Evolutionary conservation across 192 early-diverging fungal genomes (phyloP), one percentile per base, ranked within the genome.

Genomic region (Spinellus fusiger): DNA sequence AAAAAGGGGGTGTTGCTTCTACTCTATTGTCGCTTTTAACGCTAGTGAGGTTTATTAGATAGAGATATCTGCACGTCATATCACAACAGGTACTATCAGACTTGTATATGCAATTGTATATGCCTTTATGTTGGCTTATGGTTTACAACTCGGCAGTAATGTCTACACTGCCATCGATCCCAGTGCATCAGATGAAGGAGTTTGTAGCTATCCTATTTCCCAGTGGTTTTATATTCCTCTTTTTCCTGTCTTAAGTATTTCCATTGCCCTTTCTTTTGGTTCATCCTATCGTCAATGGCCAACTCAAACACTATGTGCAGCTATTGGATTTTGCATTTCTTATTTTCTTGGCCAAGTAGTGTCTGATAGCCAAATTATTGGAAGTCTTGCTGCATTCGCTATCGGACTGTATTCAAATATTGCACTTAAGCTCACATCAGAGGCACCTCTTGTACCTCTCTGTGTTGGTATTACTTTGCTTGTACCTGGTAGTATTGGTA

Each of bases 51-150:
- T 22, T 25, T 23, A 16, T 5, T 61, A 71, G 64, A 91, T 93
- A 64, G 94, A 96, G 63, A 68, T 96, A 63, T 83, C 87, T 20
- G 89, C 91, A 25, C 79, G 88, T 35, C 92, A 95, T 66, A 84
- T 94, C 71, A 86, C 92, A 46, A 85, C 89, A 1, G 95, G 95
- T 31, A 86, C 90, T 0, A 65, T 65, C 31, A 49, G 69, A 54
- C 57, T 71, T 12, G 69, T 71, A 16, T 71, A 71, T 49, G 52
- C 69, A 15, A 49, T 71, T 5, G 90, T 95, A 16, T 86, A 83
- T 37, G 87, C 91, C 46, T 83, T 92, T 56, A 77, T 89, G 54
- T 73, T 90, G 15, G 91, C 89, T 40, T 91, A 84, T 60, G 91
- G 89, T 32, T 71, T 90, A 22, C 75, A 82, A 22, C 51, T 71